A percentile compares a stretch with the other conserved stretches of the same genome.
These are phyloP conservation scores for Dendrocalamus sinicus DNA, from an alignment of 176 grass and related monocot genomes.

Conservation along the genomic window DNA sequence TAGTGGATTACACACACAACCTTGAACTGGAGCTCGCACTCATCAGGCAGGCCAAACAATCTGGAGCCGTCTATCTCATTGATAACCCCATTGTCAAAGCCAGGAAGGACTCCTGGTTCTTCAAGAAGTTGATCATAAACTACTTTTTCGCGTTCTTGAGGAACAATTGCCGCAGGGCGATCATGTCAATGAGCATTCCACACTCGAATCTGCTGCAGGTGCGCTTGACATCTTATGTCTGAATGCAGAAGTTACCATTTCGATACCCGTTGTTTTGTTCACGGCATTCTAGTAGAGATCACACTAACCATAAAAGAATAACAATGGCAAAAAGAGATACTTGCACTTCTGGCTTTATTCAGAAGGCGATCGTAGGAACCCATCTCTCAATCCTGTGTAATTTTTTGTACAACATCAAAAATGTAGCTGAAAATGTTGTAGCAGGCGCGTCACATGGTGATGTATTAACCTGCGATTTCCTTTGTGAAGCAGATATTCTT, in stretches of 20 bases:
- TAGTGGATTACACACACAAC: conserved; percentile 66
- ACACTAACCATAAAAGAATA: conserved; percentile 37
- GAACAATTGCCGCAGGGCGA: conserved; percentile 77
- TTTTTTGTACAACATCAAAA: conserved; percentile 20
- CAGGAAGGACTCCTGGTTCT: conserved; percentile 89
- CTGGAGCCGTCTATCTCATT: conserved; percentile 83
- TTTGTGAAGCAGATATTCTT: background rate
- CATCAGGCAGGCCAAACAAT: conserved; percentile 72
- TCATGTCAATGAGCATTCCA: conserved; percentile 73
- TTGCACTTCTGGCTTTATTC: conserved; percentile 6
- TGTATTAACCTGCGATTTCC: conserved; percentile 14
- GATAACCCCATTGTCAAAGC: conserved; percentile 81
- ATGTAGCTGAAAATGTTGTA: conserved; percentile 13
- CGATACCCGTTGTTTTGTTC: conserved; percentile 25
- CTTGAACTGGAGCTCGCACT: conserved; percentile 81
- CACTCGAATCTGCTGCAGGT: conserved; percentile 85
- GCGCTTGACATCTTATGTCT: conserved; percentile 89
- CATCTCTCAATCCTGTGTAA: conserved; percentile 26
- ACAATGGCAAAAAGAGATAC: background rate
- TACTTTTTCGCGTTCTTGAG: conserved; percentile 90
- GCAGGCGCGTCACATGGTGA: background rate
- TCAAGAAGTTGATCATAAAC: conserved; percentile 96
- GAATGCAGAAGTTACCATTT: background rate
- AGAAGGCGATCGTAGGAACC: conserved; percentile 26
- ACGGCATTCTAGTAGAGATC: conserved; percentile 10